Conservation (phyloP, 192 early-diverging fungal species). For the Coemansia sp. region DNA sequence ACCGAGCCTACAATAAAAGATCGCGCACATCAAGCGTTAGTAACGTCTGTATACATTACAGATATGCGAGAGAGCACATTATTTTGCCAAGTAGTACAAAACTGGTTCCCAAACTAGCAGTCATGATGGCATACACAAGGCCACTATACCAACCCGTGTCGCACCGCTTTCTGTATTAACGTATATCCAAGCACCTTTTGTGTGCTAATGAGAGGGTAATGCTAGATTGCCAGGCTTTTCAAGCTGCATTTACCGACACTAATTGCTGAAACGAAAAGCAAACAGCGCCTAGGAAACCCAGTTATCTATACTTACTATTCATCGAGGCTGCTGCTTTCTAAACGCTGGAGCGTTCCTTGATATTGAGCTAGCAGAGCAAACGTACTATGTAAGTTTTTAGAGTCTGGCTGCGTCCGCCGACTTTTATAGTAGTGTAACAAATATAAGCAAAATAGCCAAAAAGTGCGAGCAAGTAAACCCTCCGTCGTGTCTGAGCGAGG, state of each 20-base stretch:
- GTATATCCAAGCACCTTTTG: background rate
- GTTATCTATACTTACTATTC: conserved; percentile 31
- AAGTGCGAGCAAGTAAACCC: background rate
- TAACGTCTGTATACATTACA: background rate
- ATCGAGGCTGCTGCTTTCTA: conserved; percentile 7
- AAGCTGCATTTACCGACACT: background rate
- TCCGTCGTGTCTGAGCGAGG: background rate
- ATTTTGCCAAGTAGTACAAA: background rate
- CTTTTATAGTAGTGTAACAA: background rate
- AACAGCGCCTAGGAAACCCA: background rate
- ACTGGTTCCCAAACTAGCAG: background rate
- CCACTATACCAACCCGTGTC: conserved; percentile 4
- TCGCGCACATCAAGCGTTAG: background rate
- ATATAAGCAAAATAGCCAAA: background rate
- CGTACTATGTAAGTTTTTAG: background rate
- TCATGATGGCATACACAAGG: background rate
- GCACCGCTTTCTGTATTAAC: background rate
- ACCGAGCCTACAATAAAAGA: conserved; percentile 25
- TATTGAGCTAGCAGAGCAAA: background rate
- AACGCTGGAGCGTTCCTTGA: background rate
- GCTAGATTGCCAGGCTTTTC: background rate
- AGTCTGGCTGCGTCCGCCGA: background rate
- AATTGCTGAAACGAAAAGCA: background rate
- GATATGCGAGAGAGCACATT: background rate
- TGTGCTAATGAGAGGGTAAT: background rate